These are phyloP conservation scores for Singerocomus inundabilis DNA, from an alignment of 1,284 basidiomycete genomes.

Conservation along the genomic window DNA sequence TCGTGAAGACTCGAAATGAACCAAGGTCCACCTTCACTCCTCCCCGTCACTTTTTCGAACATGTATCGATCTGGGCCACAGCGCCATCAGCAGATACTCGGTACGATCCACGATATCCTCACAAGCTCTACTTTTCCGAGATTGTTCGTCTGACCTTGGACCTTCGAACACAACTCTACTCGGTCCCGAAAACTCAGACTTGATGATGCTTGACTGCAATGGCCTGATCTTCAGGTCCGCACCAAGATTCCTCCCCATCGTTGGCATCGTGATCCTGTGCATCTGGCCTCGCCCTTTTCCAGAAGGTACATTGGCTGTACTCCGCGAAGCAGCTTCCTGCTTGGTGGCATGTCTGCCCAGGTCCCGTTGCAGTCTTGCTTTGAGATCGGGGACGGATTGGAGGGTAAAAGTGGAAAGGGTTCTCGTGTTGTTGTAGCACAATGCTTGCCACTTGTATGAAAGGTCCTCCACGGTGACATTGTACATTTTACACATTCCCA, in stretches of 20 bases:
- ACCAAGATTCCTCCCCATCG: conserved; percentile 3
- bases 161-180: conserved; percentile 49
- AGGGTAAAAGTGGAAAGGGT: conserved; percentile 47
- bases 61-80: conserved; percentile 76
- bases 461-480: conserved; percentile 55
- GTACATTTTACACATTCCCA: conserved; percentile 64
- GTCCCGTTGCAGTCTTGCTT: conserved; percentile 52
- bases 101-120: conserved; percentile 29
- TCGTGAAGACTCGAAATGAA: not conserved
- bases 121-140: conserved; percentile 54
- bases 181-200: conserved; percentile 32
- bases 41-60: conserved; percentile 84
- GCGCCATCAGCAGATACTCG: conserved; percentile 10
- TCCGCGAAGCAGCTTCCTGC: conserved; percentile 29
- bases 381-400: conserved; percentile 53
- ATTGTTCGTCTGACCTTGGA: conserved; percentile 41
- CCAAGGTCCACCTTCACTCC: conserved; percentile 65
- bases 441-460: conserved; percentile 71
- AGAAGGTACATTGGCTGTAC: not conserved
- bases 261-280: not conserved
- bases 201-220: conserved; percentile 14
- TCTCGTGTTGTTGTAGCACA: conserved; percentile 40
- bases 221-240: conserved; percentile 22
- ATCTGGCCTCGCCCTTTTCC: conserved; percentile 7
- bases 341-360: conserved; percentile 41